phyloP scores from a whole-genome alignment of 1,284 basidiomycete species.

The Lignosus rhinocerotis region DNA sequence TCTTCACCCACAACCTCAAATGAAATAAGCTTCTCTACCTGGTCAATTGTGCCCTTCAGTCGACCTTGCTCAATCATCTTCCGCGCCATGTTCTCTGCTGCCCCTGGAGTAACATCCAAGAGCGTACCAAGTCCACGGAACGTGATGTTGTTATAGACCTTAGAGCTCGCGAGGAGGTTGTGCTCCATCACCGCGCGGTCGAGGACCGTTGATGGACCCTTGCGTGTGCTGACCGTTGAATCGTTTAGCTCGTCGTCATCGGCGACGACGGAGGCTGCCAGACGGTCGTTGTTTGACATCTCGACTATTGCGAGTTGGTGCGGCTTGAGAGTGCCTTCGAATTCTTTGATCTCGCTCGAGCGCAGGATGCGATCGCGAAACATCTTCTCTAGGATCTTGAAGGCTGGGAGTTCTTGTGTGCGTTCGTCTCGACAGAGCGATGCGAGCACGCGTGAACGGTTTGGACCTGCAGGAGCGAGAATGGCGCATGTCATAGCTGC shows the following conservation, averaged over 20 bases:
- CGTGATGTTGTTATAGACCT: constrained; percentile 94
- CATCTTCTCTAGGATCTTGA: constrained; percentile 95
- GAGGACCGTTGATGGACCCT: constrained; percentile 91
- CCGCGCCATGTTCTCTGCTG: constrained; percentile 91
- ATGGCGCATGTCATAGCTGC: constrained; percentile 95
- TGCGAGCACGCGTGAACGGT: constrained; percentile 89
- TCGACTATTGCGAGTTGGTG: constrained; percentile 93
- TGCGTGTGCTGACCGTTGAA: constrained; percentile 67
- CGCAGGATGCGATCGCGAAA: constrained; percentile 96
- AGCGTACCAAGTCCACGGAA: constrained; percentile 86
- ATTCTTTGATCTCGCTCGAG: constrained; percentile 84
- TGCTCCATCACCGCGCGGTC: constrained; percentile 98
- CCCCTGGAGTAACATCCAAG: constrained; percentile 82
- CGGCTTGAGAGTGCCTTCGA: constrained; percentile 83
- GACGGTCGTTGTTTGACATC: constrained; percentile 74
- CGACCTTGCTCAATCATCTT: constrained; percentile 97
- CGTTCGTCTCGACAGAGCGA: constrained; percentile 95
- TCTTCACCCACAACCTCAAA: constrained; percentile 84
- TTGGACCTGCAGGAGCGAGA: constrained; percentile 95
- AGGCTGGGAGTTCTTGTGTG: constrained; percentile 74
- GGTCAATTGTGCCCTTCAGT: constrained; percentile 89
- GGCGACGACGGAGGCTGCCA: constrained; percentile 63
- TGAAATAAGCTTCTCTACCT: constrained; percentile 90
- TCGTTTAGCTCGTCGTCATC: constrained; percentile 47
- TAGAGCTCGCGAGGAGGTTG: constrained; percentile 93